Base-by-base conservation (phyloP, 352 stramenopile genomes). In the Phytophthora pluvialis region DNA sequence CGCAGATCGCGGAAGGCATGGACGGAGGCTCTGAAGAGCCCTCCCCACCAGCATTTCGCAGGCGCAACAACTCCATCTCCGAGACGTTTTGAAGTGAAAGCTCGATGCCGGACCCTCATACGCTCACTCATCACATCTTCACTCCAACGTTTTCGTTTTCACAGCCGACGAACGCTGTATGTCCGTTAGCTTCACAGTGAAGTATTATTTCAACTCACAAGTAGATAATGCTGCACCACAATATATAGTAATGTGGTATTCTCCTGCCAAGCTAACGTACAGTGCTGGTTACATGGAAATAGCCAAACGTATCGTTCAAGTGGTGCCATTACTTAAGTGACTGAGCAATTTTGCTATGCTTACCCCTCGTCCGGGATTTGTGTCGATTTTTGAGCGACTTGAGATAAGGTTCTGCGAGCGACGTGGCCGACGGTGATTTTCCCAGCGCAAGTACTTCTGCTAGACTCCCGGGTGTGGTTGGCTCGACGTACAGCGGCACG, bases 341-440 rank as follows among this genome's bases (percentile, higher is more conserved):
- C 25, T 38, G 51, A 21, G 10, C n/a, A 6, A 38, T 65, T 12
- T 39, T 47, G 46, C 32, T 60, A 44, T 42, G 15, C 12, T 49
- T 69, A 21, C 42, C 35, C n/a, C 12, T 64, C 31, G 25, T 8
- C 13, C 63, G 32, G 16, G 31, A 40, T 49, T 72, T 67, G 26
- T 59, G 62, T 67, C 86, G 76, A 48, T 85, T 82, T 73, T 92
- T 94, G 62, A 91, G 83, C 50, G 89, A 81, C 65, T 87, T 87
- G 10, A 92, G 69, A 42, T 94, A 94, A 50, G 83, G 80, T 10
- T 81, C 79, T 43, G 81, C 68, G 16, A 75, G 21, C 0, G 66
- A 63, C 26, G 61, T 59, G 5, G 62, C 64, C 8, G 28, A 42
- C 10, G 55, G 25, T 28, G 39, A 39, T 25, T 57, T 67, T 13